Conservation (phyloP, 176 grass and related monocot genomes). For the Olyra latifolia region DNA sequence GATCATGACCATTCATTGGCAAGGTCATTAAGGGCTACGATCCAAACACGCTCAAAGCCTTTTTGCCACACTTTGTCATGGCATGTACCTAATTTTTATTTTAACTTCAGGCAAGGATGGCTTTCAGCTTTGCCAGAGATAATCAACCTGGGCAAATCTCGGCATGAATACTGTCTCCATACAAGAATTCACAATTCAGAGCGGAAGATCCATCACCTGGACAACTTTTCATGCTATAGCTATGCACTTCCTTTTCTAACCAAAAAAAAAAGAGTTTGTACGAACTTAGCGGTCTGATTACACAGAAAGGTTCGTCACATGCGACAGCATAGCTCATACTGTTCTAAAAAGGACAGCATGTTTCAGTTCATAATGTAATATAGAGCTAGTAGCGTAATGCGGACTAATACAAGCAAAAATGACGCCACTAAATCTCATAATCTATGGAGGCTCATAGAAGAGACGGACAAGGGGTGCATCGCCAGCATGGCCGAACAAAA, state of each 20-base stretch:
- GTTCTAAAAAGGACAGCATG: slow-evolving; percentile 3
- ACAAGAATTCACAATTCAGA: neutral
- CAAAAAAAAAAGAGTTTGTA: neutral
- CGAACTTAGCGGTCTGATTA: slow-evolving; percentile 6
- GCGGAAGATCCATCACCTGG: neutral
- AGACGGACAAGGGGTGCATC: neutral
- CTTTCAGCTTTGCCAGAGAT: neutral
- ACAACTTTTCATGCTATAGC: neutral
- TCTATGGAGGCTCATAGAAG: neutral
- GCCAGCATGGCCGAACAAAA: neutral
- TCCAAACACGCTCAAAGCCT: too few relatives aligned
- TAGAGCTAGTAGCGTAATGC: slow-evolving; percentile 10
- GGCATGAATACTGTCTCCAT: neutral
- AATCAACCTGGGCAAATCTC: neutral
- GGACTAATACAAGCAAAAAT: slow-evolving; percentile 3
- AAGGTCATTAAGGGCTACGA: too few relatives aligned
- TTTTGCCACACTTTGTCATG: too few relatives aligned
- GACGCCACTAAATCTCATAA: neutral
- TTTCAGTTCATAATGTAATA: slow-evolving; percentile 13
- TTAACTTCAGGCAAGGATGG: neutral
- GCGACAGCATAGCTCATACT: neutral
- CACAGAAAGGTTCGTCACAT: slow-evolving; percentile 13
- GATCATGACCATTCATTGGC: too few relatives aligned
- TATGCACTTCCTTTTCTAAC: neutral
- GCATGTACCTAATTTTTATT: too few relatives aligned